Conservation (phyloP, 352 stramenopile species). For the Thalassiosira hispida region DNA sequence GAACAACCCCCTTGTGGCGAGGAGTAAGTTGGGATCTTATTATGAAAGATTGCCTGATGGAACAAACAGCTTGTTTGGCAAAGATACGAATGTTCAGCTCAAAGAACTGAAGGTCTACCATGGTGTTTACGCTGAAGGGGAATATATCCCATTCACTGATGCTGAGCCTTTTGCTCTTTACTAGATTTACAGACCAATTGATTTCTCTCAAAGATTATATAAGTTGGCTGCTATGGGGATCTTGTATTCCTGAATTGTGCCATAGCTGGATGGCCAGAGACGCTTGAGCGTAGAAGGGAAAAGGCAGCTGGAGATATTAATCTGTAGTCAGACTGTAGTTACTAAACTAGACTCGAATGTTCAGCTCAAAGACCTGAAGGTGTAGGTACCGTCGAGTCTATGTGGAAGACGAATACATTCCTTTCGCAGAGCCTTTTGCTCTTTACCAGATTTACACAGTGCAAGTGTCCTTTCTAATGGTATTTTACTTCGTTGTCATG, state of each 20-base stretch:
- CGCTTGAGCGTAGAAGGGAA: too few species aligned
- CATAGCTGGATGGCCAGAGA: too few species aligned
- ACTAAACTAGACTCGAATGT: conserved; percentile 61
- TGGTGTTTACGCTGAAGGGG: conserved; percentile 71
- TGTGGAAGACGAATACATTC: conserved; percentile 77
- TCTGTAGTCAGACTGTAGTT: too few species aligned
- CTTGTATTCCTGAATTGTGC: too few species aligned
- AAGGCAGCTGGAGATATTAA: too few species aligned
- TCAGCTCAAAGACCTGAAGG: conserved; percentile 74
- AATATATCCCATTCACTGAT: conserved; percentile 86
- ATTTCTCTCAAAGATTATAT: too few species aligned
- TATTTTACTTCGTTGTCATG: too few species aligned
- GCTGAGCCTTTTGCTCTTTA: conserved; percentile 85
- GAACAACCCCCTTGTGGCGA: conserved; percentile 21
- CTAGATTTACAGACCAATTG: too few species aligned
- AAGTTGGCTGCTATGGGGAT: too few species aligned
- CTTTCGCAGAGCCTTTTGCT: conserved; percentile 86
- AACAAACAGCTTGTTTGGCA: conserved; percentile 76
- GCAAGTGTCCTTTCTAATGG: too few species aligned
- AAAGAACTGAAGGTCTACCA: conserved; percentile 75
- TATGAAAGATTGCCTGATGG: conserved; percentile 81
- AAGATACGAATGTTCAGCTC: conserved; percentile 65
- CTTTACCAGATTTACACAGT: conserved; percentile 81
- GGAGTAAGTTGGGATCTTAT: conserved; percentile 76
- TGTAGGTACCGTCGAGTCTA: conserved; percentile 73